Percentiles rank a stretch among this genome's conserved stretches.
Conservation (phyloP, 257 asterid genomes). For the Jacaranda mimosifolia region DNA sequence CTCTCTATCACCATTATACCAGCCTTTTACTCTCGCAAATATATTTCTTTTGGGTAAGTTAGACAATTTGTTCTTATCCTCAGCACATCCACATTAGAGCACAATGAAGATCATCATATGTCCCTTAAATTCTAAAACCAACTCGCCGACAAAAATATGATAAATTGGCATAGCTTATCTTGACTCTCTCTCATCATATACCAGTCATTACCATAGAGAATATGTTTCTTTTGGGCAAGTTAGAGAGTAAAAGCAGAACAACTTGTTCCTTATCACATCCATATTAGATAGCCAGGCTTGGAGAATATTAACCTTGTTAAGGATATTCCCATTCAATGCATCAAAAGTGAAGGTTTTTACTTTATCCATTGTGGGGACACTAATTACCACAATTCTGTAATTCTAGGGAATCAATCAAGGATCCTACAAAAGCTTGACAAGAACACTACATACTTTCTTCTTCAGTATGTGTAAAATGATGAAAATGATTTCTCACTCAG, state of each 20-base stretch:
- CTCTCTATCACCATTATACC: neutral
- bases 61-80: no score
- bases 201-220: neutral
- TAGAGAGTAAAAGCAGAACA: neutral
- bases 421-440: neutral
- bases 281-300: neutral
- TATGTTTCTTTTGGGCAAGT: neutral
- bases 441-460: no score
- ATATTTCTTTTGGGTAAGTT: neutral
- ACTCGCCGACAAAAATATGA: neutral
- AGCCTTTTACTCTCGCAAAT: neutral
- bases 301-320: neutral
- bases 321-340: neutral
- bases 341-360: slow-evolving; percentile 5
- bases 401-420: neutral
- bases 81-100: neutral
- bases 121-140: neutral
- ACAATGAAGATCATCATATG: neutral
- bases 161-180: neutral
- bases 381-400: neutral
- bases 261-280: slow-evolving; percentile 3
- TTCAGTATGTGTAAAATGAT: no score
- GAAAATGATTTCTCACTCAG: no score
- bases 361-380: neutral
- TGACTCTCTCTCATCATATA: neutral